Evolutionary conservation across 805 yeast species (phyloP).

Genomic region (Pichia membranifaciens): DNA sequence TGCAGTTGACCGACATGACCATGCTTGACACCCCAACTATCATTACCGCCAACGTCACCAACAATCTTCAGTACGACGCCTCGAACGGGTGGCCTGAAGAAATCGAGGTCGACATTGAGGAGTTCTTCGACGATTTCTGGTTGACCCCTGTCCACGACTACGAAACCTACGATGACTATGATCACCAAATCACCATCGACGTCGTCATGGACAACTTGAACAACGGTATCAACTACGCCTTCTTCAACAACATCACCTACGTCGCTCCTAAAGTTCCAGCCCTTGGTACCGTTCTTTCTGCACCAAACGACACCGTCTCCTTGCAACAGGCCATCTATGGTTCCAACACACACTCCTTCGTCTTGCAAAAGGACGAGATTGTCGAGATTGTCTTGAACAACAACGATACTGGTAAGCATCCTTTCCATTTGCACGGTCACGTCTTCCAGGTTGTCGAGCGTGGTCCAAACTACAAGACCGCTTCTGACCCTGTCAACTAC

Average conservation of each 20-base stretch:
- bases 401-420: conserved; percentile 87
- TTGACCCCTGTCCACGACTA: conserved; percentile 57
- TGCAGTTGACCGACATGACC: conserved; percentile 71
- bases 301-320: conserved; percentile 49
- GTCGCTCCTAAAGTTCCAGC: conserved; percentile 81
- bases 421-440: conserved; percentile 97
- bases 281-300: conserved; percentile 66
- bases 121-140: conserved; percentile 69
- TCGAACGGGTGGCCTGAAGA: conserved; percentile 33
- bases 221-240: conserved; percentile 91
- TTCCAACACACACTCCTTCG: conserved; percentile 67
- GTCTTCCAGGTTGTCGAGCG: conserved; percentile 77
- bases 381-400: conserved; percentile 83
- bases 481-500: conserved; percentile 49
- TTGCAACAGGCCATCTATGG: conserved; percentile 61
- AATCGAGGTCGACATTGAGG: conserved; percentile 39
- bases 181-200: conserved; percentile 59
- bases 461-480: conserved; percentile 53
- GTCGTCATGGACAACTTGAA: conserved; percentile 80
- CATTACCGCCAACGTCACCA: conserved; percentile 66
- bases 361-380: conserved; percentile 59
- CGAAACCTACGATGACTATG: conserved; percentile 60
- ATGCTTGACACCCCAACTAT: conserved; percentile 73
- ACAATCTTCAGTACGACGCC: conserved; percentile 50
- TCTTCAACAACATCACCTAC: conserved; percentile 84